Evolutionary conservation across 805 yeast genomes (phyloP).

Genomic region (Candida palmyrensis): DNA sequence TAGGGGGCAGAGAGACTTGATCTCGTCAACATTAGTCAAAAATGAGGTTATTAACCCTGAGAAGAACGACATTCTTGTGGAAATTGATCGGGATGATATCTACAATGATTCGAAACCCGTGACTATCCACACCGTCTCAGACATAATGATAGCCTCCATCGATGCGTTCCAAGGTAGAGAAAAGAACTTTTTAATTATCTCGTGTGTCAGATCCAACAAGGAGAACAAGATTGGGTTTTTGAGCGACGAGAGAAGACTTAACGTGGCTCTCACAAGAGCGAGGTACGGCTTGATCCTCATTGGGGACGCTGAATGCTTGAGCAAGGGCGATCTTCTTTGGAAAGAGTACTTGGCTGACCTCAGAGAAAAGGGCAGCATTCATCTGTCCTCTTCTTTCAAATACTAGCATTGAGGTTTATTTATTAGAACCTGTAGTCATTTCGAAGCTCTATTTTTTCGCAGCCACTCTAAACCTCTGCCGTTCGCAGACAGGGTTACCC

Average conservation of each 20-base stretch:
- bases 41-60: constrained; percentile 56
- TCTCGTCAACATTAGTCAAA: constrained; percentile 45
- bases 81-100: constrained; percentile 60
- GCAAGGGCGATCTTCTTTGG: constrained; percentile 48
- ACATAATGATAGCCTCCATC: constrained; percentile 50
- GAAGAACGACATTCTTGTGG: constrained; percentile 40
- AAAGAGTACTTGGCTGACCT: constrained; percentile 41
- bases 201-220: constrained; percentile 64
- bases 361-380: constrained; percentile 25
- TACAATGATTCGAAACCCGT: constrained; percentile 40
- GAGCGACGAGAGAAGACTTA: constrained; percentile 78
- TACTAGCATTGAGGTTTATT: too few relatives aligned
- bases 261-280: constrained; percentile 88
- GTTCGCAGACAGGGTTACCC: too few relatives aligned
- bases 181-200: constrained; percentile 46
- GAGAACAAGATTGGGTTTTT: constrained; percentile 75
- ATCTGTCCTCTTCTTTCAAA: too few relatives aligned
- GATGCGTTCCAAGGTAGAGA: constrained; percentile 62
- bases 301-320: constrained; percentile 38
- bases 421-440: too few relatives aligned
- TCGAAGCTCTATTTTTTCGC: too few relatives aligned
- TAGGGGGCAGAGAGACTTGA: constrained; percentile 64
- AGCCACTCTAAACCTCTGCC: too few relatives aligned
- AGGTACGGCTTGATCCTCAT: constrained; percentile 62
- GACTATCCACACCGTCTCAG: constrained; percentile 45